Base-by-base conservation (phyloP, 2,329 filamentous ascomycete genomes). In the Fusarium mangiferae region DNA sequence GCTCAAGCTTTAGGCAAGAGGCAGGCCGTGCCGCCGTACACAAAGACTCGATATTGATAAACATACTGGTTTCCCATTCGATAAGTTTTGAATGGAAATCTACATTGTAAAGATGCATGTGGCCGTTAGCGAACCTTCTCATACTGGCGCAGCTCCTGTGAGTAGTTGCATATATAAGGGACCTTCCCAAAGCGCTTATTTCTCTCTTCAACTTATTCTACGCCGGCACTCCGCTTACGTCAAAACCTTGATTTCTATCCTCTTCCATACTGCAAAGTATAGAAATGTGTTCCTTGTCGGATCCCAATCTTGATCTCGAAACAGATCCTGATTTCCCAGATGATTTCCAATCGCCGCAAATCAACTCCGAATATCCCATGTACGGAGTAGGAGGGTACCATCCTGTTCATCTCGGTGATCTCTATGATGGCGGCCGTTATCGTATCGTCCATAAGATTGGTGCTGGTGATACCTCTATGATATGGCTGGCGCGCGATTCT, bases 251-350 rank as follows among this genome's bases (percentile, higher is more conserved):
- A n/a, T 22, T 17, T 26, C 18, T 2, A 22, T 17, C 6, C 10
- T 26, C 18, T 22, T 9, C 14, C 3, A 4, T 22, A 9, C 5
- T 4, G 0, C 3, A 22, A 22, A 28, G 3, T 1, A 52, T 24
- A 4, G 6, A 38, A 17, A 54, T 54, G 24, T 12, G 9, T 2
- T 22, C 11, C 33, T 54, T 38, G 10, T 22, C 18, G 3, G 14
- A 38, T 13, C 3, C 18, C 1, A 7, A 22, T 17, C 33, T 38
- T 15, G 33, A 28, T 38, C 20, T 54, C 5, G 49, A 22, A 13
- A 13, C 24, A 38, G 18, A 24, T 28, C 14, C 24, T 17, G 33
- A 22, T 26, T 26, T 54, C 24, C 24, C 24, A 15, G 18, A 26
- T 26, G 49, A 54, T 38, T 54, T 38, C 2, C 0, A 38, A 28